Evolutionary conservation across 2,329 filamentous ascomycete species (phyloP), one percentile per base, ranked within the genome.

Genomic region (Rachicladosporium sp.): DNA sequence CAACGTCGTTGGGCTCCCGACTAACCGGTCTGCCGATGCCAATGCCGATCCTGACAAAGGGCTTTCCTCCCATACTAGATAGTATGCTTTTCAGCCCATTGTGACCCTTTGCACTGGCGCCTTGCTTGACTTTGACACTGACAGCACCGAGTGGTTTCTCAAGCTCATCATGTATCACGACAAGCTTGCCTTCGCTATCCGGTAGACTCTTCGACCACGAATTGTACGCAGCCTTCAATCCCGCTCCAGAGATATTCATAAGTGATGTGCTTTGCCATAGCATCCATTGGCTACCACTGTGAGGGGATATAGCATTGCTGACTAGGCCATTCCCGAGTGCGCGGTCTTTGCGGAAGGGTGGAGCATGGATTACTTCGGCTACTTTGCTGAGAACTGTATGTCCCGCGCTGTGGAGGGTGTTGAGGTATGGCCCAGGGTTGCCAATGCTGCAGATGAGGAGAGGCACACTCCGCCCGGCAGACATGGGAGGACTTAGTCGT

Each of bases 151-250:
- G 55, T 3, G 71, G 65, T 32, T 74, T 69, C 53, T 95, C 88
- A 29, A 96, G 63, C 58, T 96, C 89, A 57, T 96, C 89, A 58
- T 96, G 87, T 12, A 96, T 67, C 10, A 96, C 66, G 0, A 96
- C 76, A 10, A 98, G 61, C 3, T 67, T 63, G 3, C 68, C 63
- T 12, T 58, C 56, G 41, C 51, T 41, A 23, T 65, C 10, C 65
- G 49, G 65, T 47, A 46, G 50, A 10, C 33, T 41, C 21, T 45
- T 47, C 4, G 43, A 42, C 62, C 43, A 77, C 11, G 74, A 65
- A 31, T 69, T 69, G 68, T 81, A 87, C 2, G 80, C 77, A 2
- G 68, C 67, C 3, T 73, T 66, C 0, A 94, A 73, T 44, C 79
- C 82, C 0, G 71, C 67, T 0, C 91, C 91, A 2, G 78, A 84